Conservation (phyloP, 306 rosid genomes). For the Prunus davidiana region DNA sequence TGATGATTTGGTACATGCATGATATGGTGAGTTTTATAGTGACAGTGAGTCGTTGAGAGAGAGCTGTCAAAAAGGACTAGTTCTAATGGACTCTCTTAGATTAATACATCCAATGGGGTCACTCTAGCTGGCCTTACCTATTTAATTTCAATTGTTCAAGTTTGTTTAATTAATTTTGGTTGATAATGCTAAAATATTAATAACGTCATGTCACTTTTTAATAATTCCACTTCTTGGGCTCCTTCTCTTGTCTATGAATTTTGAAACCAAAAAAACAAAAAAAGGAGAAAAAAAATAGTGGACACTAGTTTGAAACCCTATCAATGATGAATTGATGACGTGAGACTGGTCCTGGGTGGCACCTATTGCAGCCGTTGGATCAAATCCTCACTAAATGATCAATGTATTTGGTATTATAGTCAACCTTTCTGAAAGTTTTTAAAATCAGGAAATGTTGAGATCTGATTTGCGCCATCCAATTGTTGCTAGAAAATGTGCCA, state of each 20-base stretch:
- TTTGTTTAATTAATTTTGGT: neutral
- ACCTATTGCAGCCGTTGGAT: conserved; percentile 21
- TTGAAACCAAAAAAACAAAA: neutral
- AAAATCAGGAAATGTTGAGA: neutral
- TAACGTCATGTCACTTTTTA: neutral
- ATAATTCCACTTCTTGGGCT: conserved; percentile 4
- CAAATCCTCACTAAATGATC: neutral
- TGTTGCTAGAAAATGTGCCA: neutral
- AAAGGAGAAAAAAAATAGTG: neutral
- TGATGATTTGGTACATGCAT: conserved; percentile 22
- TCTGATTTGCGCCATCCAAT: conserved; percentile 22
- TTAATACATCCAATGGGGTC: conserved; percentile 27
- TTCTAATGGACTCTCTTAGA: conserved; percentile 34
- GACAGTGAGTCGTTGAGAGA: conserved; percentile 46
- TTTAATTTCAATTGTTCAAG: neutral
- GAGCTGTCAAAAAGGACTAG: conserved; percentile 64
- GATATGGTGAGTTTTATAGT: conserved; percentile 41
- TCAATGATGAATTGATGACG: conserved; percentile 19
- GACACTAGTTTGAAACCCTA: conserved; percentile 4
- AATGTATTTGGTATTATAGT: neutral
- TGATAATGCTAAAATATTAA: neutral
- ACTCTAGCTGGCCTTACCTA: conserved; percentile 44
- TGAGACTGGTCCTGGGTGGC: conserved; percentile 22
- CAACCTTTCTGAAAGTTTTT: neutral
- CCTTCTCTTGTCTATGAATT: neutral